Evolutionary conservation across 2,329 filamentous ascomycete species (phyloP).

Genomic region (Verticillium longisporum): DNA sequence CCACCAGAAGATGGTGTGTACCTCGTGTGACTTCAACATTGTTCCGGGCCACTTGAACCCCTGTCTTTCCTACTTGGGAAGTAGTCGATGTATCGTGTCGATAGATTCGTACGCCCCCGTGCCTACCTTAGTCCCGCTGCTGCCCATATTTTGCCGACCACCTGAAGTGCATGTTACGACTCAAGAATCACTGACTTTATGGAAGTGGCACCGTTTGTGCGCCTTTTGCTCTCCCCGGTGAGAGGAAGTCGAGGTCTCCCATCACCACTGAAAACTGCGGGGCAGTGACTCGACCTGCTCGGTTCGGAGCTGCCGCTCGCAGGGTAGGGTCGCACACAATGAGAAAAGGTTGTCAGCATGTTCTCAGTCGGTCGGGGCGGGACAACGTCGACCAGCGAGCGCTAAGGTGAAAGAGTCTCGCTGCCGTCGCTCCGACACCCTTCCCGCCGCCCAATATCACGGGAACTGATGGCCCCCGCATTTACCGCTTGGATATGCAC

Average conservation of each 20-base stretch:
- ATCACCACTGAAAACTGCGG: neutral
- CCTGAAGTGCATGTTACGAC: neutral
- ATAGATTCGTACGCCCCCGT: neutral
- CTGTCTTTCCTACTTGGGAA: neutral
- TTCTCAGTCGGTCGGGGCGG: neutral
- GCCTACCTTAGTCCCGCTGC: neutral
- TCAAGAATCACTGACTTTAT: neutral
- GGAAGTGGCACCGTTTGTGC: neutral
- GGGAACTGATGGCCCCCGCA: neutral
- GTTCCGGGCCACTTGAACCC: neutral
- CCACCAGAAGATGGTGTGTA: neutral
- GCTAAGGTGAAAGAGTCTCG: neutral
- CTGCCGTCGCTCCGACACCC: neutral
- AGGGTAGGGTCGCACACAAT: neutral
- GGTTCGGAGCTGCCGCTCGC: neutral
- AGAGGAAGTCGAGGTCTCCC: too few relatives aligned
- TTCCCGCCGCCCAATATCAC: neutral
- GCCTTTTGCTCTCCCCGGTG: neutral
- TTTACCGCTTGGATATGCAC: neutral
- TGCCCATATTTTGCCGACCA: neutral
- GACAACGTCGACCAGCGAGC: neutral
- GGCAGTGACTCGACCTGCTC: neutral
- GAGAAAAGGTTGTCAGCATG: too few relatives aligned
- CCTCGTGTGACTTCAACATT: neutral
- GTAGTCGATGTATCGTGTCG: neutral